Conservation (phyloP, 805 yeast genomes). For the Yueomyces sinensis region DNA sequence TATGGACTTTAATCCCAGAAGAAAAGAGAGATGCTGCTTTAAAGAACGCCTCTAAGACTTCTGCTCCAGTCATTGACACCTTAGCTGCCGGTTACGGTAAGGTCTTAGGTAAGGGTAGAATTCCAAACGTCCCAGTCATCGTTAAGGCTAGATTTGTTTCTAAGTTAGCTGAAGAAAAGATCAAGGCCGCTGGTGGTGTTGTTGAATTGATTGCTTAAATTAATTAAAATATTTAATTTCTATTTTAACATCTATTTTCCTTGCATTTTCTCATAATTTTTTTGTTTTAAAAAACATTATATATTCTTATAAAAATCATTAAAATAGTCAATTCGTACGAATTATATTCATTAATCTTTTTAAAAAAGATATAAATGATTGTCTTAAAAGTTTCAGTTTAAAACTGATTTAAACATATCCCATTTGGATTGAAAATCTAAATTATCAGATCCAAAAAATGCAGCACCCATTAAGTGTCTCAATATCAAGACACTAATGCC, state of each 20-base stretch:
- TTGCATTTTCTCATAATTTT: too few relatives aligned
- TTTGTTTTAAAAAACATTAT: too few relatives aligned
- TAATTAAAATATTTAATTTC: background rate
- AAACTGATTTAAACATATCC: background rate
- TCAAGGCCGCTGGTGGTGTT: slow-evolving; percentile 99
- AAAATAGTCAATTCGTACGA: too few relatives aligned
- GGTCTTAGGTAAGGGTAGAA: slow-evolving; percentile 98
- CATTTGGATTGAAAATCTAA: slow-evolving; percentile 14
- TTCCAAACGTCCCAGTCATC: slow-evolving; percentile 96
- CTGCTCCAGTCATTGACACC: slow-evolving; percentile 99
- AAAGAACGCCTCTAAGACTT: slow-evolving; percentile 65
- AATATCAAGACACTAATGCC: slow-evolving; percentile 56
- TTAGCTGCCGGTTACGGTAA: slow-evolving; percentile 99
- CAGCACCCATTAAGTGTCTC: slow-evolving; percentile 76
- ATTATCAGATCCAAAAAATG: slow-evolving; percentile 85
- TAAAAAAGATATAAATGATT: too few relatives aligned
- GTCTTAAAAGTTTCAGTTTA: too few relatives aligned
- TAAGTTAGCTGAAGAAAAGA: slow-evolving; percentile 98
- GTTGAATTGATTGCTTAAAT: slow-evolving; percentile 96
- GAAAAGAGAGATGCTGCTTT: slow-evolving; percentile 92
- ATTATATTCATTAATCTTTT: too few relatives aligned
- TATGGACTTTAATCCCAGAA: slow-evolving; percentile 92
- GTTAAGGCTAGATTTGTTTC: slow-evolving; percentile 99
- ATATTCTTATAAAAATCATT: too few relatives aligned
- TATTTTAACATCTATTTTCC: too few relatives aligned